Percentiles rank a stretch among this genome's conserved stretches.
Evolutionary conservation across 2,329 filamentous ascomycete species (phyloP).

Genomic region (Gremmenia infestans): DNA sequence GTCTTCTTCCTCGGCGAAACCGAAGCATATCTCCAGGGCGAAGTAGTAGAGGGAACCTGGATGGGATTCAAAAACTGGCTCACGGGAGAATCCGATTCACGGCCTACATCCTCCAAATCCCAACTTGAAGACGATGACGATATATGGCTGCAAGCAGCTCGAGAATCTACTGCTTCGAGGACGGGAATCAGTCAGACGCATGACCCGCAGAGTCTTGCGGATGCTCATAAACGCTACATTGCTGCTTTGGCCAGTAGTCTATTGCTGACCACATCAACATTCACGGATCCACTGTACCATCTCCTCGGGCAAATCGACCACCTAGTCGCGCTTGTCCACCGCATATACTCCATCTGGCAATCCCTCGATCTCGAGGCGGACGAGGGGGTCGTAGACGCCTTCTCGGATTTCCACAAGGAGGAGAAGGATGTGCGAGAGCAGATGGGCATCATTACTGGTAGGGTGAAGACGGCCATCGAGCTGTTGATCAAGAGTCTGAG

Average conservation of each 20-base stretch:
- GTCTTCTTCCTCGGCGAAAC: slow-evolving; percentile 87
- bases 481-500: slow-evolving; percentile 51
- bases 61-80: slow-evolving; percentile 76
- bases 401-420: slow-evolving; percentile 66
- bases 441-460: slow-evolving; percentile 57
- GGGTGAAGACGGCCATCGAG: slow-evolving; percentile 64
- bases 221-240: slow-evolving; percentile 75
- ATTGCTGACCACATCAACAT: slow-evolving; percentile 58
- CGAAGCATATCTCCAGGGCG: slow-evolving; percentile 82
- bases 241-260: slow-evolving; percentile 60
- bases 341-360: slow-evolving; percentile 71
- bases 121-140: slow-evolving; percentile 33
- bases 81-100: slow-evolving; percentile 29
- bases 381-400: slow-evolving; percentile 73
- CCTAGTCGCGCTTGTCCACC: slow-evolving; percentile 70
- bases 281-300: slow-evolving; percentile 60
- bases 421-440: slow-evolving; percentile 63
- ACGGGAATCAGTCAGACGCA: slow-evolving; percentile 39
- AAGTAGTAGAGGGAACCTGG: slow-evolving; percentile 79
- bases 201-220: slow-evolving; percentile 80
- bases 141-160: slow-evolving; percentile 37
- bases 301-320: slow-evolving; percentile 74
- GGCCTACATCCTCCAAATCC: slow-evolving; percentile 14
- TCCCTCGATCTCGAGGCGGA: slow-evolving; percentile 77
- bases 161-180: slow-evolving; percentile 13